Percentiles rank a stretch among this genome's conserved stretches.
phyloP scores from a whole-genome alignment of 306 rosid species.

The Rosa persica region DNA sequence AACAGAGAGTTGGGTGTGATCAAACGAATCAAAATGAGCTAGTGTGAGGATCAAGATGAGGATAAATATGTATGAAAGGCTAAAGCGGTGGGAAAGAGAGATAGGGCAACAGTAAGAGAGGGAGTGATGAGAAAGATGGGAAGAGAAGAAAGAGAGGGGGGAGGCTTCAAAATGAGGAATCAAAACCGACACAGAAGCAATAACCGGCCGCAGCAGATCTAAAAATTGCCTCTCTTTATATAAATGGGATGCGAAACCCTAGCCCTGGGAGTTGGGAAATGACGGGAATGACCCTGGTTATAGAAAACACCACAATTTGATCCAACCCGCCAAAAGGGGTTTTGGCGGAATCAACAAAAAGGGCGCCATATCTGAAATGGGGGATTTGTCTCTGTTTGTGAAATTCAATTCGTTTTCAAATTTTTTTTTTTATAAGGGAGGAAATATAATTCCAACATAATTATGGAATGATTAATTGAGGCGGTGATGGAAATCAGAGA shows the following conservation, averaged over 20 bases:
- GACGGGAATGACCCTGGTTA: constrained; percentile 43
- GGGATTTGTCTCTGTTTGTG: neutral
- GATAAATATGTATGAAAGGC: neutral
- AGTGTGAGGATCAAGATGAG: constrained; percentile 12
- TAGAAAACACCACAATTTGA: neutral
- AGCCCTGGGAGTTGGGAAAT: constrained; percentile 34
- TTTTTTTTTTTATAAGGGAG: neutral
- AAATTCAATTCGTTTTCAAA: neutral
- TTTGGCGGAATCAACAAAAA: constrained; percentile 37
- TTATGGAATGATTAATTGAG: neutral
- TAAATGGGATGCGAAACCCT: constrained; percentile 73
- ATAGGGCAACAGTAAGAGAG: neutral
- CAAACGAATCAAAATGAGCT: neutral
- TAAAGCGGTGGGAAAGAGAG: constrained; percentile 11
- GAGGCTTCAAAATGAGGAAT: constrained; percentile 22
- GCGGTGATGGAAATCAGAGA: neutral
- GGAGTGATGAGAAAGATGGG: constrained; percentile 1
- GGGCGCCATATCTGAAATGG: constrained; percentile 37
- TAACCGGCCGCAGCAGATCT: constrained; percentile 49
- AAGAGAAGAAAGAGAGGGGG: constrained; percentile 15
- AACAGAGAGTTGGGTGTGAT: neutral
- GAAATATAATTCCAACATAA: neutral
- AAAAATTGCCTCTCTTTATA: constrained; percentile 47
- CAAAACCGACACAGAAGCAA: constrained; percentile 50
- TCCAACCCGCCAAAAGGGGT: constrained; percentile 53